Evolutionary conservation across 345 rosid genomes (phyloP).

Genomic region (Eucalyptus sp.): DNA sequence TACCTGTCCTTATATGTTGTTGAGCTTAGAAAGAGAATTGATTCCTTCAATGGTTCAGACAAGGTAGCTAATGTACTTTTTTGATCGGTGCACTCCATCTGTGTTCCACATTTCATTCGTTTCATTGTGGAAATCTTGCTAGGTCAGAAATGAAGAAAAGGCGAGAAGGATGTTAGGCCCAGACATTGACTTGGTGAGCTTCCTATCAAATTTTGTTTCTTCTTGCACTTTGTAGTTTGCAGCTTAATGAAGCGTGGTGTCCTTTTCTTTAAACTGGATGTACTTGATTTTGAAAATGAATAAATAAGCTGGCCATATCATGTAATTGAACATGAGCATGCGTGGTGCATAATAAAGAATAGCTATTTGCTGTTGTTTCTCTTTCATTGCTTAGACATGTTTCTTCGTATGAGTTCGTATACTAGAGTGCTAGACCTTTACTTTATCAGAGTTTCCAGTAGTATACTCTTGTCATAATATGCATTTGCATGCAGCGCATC

Average conservation of each 20-base stretch:
- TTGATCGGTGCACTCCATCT: neutral
- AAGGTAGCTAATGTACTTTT: neutral
- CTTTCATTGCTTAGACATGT: neutral
- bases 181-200: conserved; percentile 69
- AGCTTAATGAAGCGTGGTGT: neutral
- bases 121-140: neutral
- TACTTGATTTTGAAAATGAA: neutral
- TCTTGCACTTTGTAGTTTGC: neutral
- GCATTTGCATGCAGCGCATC: neutral
- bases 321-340: neutral
- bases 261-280: neutral
- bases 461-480: neutral
- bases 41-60: neutral
- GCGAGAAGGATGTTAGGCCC: conserved; percentile 75
- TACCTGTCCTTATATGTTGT: neutral
- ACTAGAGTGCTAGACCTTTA: neutral
- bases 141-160: conserved; percentile 92
- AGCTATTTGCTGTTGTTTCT: neutral
- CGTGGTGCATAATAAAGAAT: neutral
- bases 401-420: neutral
- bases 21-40: neutral
- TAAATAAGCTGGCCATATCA: neutral
- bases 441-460: rapidly evolving
- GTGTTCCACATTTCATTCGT: neutral
- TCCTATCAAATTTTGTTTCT: neutral